Conservation (phyloP, 2,329 filamentous ascomycete species). For the Orbilia ellipsospora region DNA sequence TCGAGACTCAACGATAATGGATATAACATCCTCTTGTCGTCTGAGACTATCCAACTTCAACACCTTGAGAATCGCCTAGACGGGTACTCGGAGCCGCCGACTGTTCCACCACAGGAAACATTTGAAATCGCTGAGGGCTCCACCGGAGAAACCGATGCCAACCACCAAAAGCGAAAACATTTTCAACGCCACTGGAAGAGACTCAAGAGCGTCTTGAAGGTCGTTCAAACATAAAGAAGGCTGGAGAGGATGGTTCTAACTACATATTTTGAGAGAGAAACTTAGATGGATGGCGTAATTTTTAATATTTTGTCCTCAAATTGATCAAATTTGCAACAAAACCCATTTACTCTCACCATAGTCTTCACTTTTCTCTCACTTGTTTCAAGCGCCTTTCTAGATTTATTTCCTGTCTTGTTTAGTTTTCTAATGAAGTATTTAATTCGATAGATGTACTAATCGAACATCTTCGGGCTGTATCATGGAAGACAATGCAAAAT, state of each 20-base stretch:
- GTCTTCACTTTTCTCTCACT: no score
- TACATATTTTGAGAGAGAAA: not conserved
- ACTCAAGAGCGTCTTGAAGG: conserved; percentile 1
- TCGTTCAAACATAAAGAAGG: not conserved
- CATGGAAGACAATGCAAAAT: no score
- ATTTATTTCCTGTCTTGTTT: no score
- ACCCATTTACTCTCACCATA: no score
- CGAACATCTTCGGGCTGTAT: no score
- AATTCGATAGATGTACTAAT: no score
- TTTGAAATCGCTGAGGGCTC: not conserved
- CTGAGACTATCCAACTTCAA: not conserved
- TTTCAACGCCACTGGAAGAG: conserved; percentile 8
- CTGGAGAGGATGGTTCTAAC: not conserved
- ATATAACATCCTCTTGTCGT: conserved; percentile 7
- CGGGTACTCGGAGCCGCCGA: not conserved
- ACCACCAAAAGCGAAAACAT: not conserved
- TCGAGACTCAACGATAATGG: conserved; percentile 9
- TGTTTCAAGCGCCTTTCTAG: no score
- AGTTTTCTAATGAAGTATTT: no score
- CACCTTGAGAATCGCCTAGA: no score
- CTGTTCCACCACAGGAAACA: not conserved
- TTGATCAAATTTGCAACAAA: no score
- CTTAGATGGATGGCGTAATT: no score
- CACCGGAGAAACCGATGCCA: not conserved
- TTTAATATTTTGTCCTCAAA: no score